Base-by-base conservation (phyloP, 257 asterid genomes). In the Ophiorrhiza pumila region DNA sequence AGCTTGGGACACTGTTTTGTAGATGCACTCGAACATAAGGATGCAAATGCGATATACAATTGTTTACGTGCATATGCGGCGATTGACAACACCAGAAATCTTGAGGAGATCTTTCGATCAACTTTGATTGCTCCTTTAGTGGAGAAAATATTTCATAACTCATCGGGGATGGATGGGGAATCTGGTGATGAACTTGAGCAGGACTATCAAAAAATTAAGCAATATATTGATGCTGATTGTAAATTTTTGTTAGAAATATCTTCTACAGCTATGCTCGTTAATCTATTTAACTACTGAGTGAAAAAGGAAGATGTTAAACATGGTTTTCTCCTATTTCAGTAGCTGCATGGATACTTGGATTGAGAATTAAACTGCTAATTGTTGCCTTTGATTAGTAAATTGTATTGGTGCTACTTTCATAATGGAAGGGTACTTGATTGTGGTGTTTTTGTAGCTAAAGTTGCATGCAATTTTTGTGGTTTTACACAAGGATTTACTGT, bases 51-150 rank as follows among this genome's bases (percentile, higher is more conserved):
- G 17, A 77, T 92, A 71, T 90, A 95, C 90, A 95, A 95, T 76
- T 95, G 99, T 76, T 72, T 95, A 62, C 96, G 99, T 77, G 99
- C 99, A 72, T 95, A 90, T 89, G 98, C 98, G 74, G 96, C 99
- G 57, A 89, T 82, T 83, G 99, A 92, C 77, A 90, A 90, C 81
- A 87, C 96, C 69, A 87, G 55, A 69, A 88, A 89, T 68, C 95
- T 98, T 27, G 98, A 95, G 88, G 97, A 86, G 70, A 95, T 92
- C 73, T 92, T 87, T 72, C 88, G 96, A 49, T 80, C 93, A 32
- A 83, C 84, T 25, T 77, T 86, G 78, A 98, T 92, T 68, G 87
- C 92, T 12, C 95, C 96, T 46, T 88, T 90, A 74, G 64, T 92
- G 39, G 90, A 80, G 76, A 86, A 81, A 72, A 85, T 93, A 67